phyloP scores from a whole-genome alignment of 306 rosid species.

The Cucurbita argyrosperma region DNA sequence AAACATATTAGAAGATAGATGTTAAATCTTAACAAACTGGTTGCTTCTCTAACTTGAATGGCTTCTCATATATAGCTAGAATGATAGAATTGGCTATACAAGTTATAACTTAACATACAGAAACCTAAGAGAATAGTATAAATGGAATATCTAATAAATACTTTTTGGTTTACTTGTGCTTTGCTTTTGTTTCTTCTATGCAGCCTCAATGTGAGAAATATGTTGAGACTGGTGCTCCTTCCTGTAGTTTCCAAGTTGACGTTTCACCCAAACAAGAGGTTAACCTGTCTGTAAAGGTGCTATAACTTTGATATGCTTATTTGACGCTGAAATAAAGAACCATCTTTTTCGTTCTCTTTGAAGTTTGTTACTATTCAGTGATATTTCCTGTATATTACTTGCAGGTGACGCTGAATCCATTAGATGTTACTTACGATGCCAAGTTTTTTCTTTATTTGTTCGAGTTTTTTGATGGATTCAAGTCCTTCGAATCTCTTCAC shows the following conservation, averaged over 20 bases:
- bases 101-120: neutral
- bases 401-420: slow-evolving; percentile 58
- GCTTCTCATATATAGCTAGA: neutral
- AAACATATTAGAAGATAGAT: neutral
- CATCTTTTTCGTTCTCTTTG: slow-evolving; percentile 7
- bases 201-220: slow-evolving; percentile 33
- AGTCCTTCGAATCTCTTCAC: slow-evolving; percentile 48
- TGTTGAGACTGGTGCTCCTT: slow-evolving; percentile 22
- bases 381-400: neutral
- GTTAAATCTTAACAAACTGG: neutral
- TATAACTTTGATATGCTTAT: slow-evolving; percentile 6
- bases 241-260: slow-evolving; percentile 40
- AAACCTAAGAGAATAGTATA: neutral
- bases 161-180: neutral
- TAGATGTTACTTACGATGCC: slow-evolving; percentile 51
- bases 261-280: slow-evolving; percentile 34
- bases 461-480: slow-evolving; percentile 41
- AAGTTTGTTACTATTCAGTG: neutral
- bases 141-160: neutral
- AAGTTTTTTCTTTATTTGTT: slow-evolving; percentile 23
- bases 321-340: slow-evolving; percentile 7
- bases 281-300: slow-evolving; percentile 56
- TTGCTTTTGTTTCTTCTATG: slow-evolving; percentile 16
- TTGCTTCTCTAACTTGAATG: neutral
- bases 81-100: neutral